Evolutionary conservation across 148 eudicot species (phyloP).

Genomic region (Camellia lanceoleosa): DNA sequence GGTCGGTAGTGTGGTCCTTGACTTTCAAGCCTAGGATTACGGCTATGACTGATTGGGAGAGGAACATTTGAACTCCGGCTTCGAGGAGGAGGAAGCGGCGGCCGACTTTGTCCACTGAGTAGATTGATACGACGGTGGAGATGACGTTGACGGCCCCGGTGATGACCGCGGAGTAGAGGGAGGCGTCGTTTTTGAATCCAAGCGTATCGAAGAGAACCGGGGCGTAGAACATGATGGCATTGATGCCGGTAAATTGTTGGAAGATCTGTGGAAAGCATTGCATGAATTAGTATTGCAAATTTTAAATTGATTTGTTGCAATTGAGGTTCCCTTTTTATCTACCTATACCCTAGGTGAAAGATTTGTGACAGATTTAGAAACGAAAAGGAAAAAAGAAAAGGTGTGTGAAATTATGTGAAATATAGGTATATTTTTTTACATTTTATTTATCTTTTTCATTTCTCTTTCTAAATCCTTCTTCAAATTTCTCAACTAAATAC

Average conservation of each 20-base stretch:
- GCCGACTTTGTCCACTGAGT: constrained; percentile 80
- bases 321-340: no score
- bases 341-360: no score
- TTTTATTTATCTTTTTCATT: no score
- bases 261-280: constrained; percentile 45
- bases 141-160: constrained; percentile 82
- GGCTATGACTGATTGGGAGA: constrained; percentile 66
- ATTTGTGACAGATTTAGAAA: no score
- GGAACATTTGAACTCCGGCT: constrained; percentile 89
- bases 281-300: neutral
- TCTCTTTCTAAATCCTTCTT: no score
- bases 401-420: no score
- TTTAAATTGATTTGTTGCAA: no score
- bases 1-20: constrained; percentile 45
- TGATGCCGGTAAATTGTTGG: constrained; percentile 93
- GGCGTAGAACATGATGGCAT: constrained; percentile 95
- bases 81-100: constrained; percentile 68
- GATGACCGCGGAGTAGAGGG: constrained; percentile 82
- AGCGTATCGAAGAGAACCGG: constrained; percentile 83
- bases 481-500: no score
- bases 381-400: no score
- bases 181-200: constrained; percentile 72
- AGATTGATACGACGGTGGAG: constrained; percentile 81
- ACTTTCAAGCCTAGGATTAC: constrained; percentile 65
- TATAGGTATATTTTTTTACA: no score